Evolutionary conservation across 2,329 filamentous ascomycete species (phyloP).

Genomic region (Ophiobolus disseminans): DNA sequence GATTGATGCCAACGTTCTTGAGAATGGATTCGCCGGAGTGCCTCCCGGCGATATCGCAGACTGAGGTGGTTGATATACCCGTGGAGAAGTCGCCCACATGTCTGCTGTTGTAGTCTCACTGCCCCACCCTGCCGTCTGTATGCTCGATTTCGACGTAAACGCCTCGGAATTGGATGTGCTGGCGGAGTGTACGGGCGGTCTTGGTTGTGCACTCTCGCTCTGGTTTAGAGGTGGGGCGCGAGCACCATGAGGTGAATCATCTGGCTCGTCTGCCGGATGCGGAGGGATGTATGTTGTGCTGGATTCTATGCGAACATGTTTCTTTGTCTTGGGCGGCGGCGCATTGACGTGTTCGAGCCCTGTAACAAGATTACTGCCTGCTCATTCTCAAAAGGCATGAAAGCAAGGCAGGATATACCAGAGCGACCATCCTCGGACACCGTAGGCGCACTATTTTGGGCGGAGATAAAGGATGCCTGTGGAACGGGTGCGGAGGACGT

Average conservation of each 20-base stretch:
- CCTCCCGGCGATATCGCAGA: slow-evolving; percentile 22
- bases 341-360: slow-evolving; percentile 34
- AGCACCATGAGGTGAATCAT: slow-evolving; percentile 22
- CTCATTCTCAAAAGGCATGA: slow-evolving; percentile 26
- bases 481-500: slow-evolving; percentile 28
- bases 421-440: slow-evolving; percentile 30
- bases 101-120: slow-evolving; percentile 35
- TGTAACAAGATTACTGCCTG: slow-evolving; percentile 45
- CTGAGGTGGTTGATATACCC: slow-evolving; percentile 20
- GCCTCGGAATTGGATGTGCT: slow-evolving; percentile 28
- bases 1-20: slow-evolving; percentile 48
- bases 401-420: slow-evolving; percentile 42
- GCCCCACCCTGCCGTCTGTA: slow-evolving; percentile 25
- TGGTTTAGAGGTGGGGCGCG: slow-evolving; percentile 23
- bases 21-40: slow-evolving; percentile 47
- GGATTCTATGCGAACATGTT: slow-evolving; percentile 63
- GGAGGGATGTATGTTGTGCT: slow-evolving; percentile 47
- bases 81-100: slow-evolving; percentile 28
- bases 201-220: slow-evolving; percentile 23
- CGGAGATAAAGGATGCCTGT: slow-evolving; percentile 35
- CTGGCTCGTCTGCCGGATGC: slow-evolving; percentile 39
- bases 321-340: slow-evolving; percentile 59
- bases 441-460: slow-evolving; percentile 31
- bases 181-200: slow-evolving; percentile 22
- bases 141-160: slow-evolving; percentile 17